Percentiles rank a stretch among this genome's conserved stretches.
These are phyloP conservation scores for Boletus reticuloceps DNA, from an alignment of 768 basidiomycete genomes.

Conservation along the genomic window DNA sequence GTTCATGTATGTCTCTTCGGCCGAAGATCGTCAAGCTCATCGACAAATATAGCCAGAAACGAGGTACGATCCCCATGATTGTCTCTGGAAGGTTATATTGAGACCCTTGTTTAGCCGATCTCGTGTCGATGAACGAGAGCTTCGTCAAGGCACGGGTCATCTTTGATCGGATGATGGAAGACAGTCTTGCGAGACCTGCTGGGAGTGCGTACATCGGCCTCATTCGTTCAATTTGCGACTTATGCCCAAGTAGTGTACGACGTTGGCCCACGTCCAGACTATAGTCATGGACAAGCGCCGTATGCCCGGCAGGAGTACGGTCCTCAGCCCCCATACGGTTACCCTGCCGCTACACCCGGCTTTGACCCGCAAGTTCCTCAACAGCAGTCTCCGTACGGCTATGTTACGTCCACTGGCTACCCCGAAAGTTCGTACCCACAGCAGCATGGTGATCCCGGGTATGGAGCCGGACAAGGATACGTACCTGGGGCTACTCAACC, in stretches of 20 bases:
- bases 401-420: constrained; percentile 22
- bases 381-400: constrained; percentile 28
- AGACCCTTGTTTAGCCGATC: constrained; percentile 59
- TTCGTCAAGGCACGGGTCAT: constrained; percentile 86
- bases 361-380: constrained; percentile 46
- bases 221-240: constrained; percentile 1
- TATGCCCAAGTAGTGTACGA: constrained; percentile 50
- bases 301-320: constrained; percentile 33
- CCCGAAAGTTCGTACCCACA: constrained; percentile 27
- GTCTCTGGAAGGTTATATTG: not conserved
- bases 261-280: constrained; percentile 28
- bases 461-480: constrained; percentile 24
- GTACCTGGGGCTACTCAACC: constrained; percentile 15
- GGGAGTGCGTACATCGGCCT: constrained; percentile 42
- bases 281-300: constrained; percentile 21
- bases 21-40: constrained; percentile 97
- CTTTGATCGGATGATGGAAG: constrained; percentile 94
- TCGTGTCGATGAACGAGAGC: constrained; percentile 92
- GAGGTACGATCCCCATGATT: constrained; percentile 40
- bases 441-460: constrained; percentile 23
- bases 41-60: constrained; percentile 95
- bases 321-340: constrained; percentile 47
- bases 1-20: constrained; percentile 82
- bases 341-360: constrained; percentile 31
- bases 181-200: constrained; percentile 73